These are phyloP conservation scores for Patellifolia procumbens DNA, from an alignment of 179 eudicot species.

Conservation along the genomic window DNA sequence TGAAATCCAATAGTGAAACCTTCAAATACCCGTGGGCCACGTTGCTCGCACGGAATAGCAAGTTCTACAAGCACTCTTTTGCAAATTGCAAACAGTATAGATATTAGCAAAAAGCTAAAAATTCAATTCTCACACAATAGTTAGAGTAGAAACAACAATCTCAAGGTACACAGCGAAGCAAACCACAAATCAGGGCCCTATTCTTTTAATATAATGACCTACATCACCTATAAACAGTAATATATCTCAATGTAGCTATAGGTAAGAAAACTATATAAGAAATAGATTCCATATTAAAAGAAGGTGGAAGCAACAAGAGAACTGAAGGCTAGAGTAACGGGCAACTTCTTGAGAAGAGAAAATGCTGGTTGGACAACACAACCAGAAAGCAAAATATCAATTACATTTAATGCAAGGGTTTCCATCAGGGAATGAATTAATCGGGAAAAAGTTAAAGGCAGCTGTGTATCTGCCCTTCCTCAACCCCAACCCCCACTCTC, in stretches of 20 bases:
- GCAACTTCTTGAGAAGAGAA: background rate
- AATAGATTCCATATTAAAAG: background rate
- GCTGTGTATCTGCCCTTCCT: background rate
- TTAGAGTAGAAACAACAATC: background rate
- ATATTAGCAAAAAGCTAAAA: slow-evolving; percentile 14
- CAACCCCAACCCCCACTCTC: no score
- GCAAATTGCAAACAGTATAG: slow-evolving; percentile 21
- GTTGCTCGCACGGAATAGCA: slow-evolving; percentile 88
- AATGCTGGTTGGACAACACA: background rate
- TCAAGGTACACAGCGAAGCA: slow-evolving; percentile 2
- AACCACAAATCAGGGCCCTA: background rate
- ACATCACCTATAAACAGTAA: background rate
- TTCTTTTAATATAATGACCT: background rate
- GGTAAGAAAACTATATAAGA: background rate
- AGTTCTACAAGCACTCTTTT: slow-evolving; percentile 81
- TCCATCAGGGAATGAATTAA: background rate
- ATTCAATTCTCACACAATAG: background rate
- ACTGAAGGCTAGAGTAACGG: background rate
- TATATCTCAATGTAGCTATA: background rate
- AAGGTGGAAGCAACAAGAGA: background rate
- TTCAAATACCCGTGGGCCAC: slow-evolving; percentile 72
- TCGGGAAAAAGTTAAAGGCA: background rate
- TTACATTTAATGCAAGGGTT: background rate
- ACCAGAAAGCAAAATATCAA: background rate
- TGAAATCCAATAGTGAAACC: slow-evolving; percentile 95